These are phyloP conservation scores for Lithocarpus polystachyus DNA, from an alignment of 306 rosid species.

Conservation along the genomic window DNA sequence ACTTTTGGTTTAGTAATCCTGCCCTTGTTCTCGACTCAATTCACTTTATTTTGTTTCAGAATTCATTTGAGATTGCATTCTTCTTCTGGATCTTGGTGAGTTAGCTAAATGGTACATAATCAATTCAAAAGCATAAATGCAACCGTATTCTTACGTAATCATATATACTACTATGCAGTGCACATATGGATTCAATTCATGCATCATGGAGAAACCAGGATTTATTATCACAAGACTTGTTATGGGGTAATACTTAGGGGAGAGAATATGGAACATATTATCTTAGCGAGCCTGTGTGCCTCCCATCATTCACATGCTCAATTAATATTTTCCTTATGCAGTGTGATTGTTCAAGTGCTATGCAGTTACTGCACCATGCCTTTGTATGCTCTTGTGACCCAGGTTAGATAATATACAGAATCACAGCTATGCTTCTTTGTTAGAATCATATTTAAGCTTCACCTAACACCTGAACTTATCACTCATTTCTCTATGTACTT, in stretches of 20 bases:
- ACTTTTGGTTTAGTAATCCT: constrained; percentile 75
- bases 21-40: constrained; percentile 56
- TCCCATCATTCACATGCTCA: constrained; percentile 15
- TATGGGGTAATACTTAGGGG: constrained; percentile 59
- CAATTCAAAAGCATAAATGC: background rate
- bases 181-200: constrained; percentile 76
- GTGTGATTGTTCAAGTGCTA: constrained; percentile 85
- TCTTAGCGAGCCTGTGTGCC: constrained; percentile 2
- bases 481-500: background rate
- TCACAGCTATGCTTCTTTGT: background rate
- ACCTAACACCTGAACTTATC: constrained; percentile 12
- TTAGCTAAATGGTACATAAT: background rate
- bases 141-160: background rate
- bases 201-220: constrained; percentile 76
- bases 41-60: constrained; percentile 93
- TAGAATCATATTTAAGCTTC: constrained; percentile 1
- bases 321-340: constrained; percentile 28
- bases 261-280: background rate
- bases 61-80: constrained; percentile 90
- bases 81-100: constrained; percentile 92
- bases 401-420: constrained; percentile 41
- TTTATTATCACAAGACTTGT: constrained; percentile 69
- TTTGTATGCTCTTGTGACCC: constrained; percentile 67
- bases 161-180: constrained; percentile 39
- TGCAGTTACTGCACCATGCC: constrained; percentile 94